These are phyloP conservation scores for Amanita inopinata DNA, from an alignment of 768 basidiomycete genomes.

Conservation along the genomic window DNA sequence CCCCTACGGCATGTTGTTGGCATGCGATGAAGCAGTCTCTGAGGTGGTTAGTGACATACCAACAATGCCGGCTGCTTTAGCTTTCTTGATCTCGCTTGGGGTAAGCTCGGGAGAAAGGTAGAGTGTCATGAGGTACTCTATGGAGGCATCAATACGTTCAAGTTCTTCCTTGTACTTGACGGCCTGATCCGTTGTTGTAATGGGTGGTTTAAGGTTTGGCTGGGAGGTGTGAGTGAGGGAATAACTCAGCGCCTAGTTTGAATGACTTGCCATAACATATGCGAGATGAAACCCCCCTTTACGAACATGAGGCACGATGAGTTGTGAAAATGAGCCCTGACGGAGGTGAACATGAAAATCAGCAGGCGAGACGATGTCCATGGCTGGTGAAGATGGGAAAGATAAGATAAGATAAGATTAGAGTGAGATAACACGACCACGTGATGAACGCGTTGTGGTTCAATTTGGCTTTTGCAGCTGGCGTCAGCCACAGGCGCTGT, in stretches of 20 bases:
- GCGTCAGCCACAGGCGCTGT: conserved; percentile 11
- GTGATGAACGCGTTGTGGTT: conserved; percentile 31
- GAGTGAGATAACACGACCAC: conserved; percentile 21
- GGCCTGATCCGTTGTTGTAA: conserved; percentile 74
- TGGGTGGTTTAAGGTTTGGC: conserved; percentile 91
- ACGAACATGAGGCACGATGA: conserved; percentile 86
- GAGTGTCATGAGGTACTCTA: conserved; percentile 91
- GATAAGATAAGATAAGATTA: conserved; percentile 20
- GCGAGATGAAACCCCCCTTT: conserved; percentile 85
- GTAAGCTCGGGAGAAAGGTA: conserved; percentile 91
- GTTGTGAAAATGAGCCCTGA: conserved; percentile 69
- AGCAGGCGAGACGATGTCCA: conserved; percentile 54
- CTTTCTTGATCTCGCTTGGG: conserved; percentile 84
- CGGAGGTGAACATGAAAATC: conserved; percentile 98
- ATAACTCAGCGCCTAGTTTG: neutral
- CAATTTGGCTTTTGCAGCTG: conserved; percentile 16
- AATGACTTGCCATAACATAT: conserved; percentile 81
- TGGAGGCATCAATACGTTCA: conserved; percentile 60
- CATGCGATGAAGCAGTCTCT: neutral
- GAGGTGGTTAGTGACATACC: conserved; percentile 23
- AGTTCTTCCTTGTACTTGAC: conserved; percentile 72
- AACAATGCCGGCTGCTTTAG: conserved; percentile 72
- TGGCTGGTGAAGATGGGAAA: conserved; percentile 9
- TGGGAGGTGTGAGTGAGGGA: conserved; percentile 19
- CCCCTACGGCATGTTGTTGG: conserved; percentile 31